Evolutionary conservation across 306 rosid species (phyloP), one percentile per base, ranked within the genome.

Genomic region (Arachis stenosperma): DNA sequence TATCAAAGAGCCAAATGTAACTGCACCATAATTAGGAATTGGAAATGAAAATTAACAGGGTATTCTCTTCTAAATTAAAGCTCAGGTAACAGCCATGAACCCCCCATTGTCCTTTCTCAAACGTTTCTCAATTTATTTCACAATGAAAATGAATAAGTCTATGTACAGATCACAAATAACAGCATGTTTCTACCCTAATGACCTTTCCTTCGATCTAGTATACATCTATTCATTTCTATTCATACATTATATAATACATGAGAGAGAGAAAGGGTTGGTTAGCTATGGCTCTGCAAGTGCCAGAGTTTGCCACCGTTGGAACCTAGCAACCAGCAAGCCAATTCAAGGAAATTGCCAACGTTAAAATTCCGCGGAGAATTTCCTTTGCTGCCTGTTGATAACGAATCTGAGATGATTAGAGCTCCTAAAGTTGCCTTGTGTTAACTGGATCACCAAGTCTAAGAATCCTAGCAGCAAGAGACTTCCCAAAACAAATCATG

Each of bases 321-420:
- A 55, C 76, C 75, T 55, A 69, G 53, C 10, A 14, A 52, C 8
- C 3, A 61, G 74, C 76, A 61, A 39, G 68, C 52, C 56, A 65
- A 36, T 53, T 37, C 15, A 66, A 12, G 77, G 75, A 78, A 57
- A 69, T 51, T 40, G 3, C 71, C 83, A 75, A 33, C 57, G 54
- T 39, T 56, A 75, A 65, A 78, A 79, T 30, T 76, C 56, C 39
- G 30, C 37, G 63, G 73, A 61, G 55, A 62, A 77, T 61, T 77
- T 59, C 73, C 82, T 46, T 52, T 57, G 53, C 73, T 33, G 43
- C 8, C 40, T 40, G 13, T 42, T 74, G 56, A 67, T 55, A 8
- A 55, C 65, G 37, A 71, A 5, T 61, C 29, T 36, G 33, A 46
- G 42, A 10, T 48, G 68, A 57, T 46, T 9, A 46, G 59, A 37